phyloP scores from a whole-genome alignment of 108 stramenopile genomes.

The Pseudonitzschia multiseries region DNA sequence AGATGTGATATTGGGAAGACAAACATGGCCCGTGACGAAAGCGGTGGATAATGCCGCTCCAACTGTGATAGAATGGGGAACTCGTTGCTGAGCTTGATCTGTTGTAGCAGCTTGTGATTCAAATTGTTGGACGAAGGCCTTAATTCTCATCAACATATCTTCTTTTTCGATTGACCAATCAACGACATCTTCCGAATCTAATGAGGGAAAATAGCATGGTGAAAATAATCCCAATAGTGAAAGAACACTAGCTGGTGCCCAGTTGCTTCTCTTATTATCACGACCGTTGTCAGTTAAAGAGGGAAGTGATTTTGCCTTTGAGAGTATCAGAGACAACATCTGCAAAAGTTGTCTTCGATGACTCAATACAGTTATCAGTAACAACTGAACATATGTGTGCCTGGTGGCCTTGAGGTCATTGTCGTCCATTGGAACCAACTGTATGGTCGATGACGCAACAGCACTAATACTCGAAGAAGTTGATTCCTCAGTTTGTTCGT shows the following conservation, averaged over 20 bases:
- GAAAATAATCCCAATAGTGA: conserved; percentile 16
- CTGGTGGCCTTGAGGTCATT: conserved; percentile 11
- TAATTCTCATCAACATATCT: conserved; percentile 18
- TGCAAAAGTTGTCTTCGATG: conserved; percentile 14
- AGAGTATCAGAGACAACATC: background rate
- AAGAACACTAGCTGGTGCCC: conserved; percentile 28
- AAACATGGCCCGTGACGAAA: conserved; percentile 33
- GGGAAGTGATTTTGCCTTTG: background rate
- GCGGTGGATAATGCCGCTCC: conserved; percentile 34
- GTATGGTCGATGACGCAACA: conserved; percentile 36
- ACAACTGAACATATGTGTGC: conserved; percentile 37
- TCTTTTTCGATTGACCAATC: conserved; percentile 35
- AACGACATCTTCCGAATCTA: conserved; percentile 18
- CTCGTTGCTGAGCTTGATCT: conserved; percentile 7
- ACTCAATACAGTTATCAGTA: background rate
- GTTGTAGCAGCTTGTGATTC: background rate
- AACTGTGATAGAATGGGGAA: background rate
- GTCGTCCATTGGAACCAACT: conserved; percentile 19
- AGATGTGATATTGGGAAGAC: background rate
- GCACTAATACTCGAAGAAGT: conserved; percentile 29
- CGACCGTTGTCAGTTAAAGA: background rate
- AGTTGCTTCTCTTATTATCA: conserved; percentile 3
- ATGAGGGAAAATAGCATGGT: conserved; percentile 22
- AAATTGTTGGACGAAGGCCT: conserved; percentile 7
- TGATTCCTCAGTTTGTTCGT: background rate